Conservation (phyloP, 192 early-diverging fungal species). For the Chytriomyces sp. region DNA sequence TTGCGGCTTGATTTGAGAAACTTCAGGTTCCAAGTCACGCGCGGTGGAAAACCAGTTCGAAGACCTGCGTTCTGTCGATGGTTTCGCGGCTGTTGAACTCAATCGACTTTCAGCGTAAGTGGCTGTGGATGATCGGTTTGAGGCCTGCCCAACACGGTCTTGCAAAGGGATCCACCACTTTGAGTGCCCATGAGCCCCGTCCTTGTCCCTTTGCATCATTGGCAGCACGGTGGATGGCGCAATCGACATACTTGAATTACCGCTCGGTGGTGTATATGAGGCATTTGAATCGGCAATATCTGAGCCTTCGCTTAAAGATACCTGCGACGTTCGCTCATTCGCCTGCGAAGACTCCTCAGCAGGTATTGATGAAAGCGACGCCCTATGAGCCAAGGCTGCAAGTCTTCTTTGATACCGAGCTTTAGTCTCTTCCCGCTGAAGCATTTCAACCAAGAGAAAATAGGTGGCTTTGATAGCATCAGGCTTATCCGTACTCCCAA, state of each 20-base stretch:
- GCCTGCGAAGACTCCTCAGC: not conserved
- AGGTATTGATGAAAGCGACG: not conserved
- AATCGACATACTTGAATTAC: not conserved
- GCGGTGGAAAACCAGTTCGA: not conserved
- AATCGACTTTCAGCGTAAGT: not conserved
- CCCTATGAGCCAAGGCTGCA: not conserved
- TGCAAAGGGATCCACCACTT: not conserved
- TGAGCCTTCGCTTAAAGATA: not conserved
- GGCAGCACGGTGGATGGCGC: not conserved
- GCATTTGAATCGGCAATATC: no score
- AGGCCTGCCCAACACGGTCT: not conserved
- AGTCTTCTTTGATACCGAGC: slow-evolving; percentile 12
- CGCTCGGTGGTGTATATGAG: no score
- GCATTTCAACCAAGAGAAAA: slow-evolving; percentile 57
- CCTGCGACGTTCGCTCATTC: not conserved
- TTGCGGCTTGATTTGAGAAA: not conserved
- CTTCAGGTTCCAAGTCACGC: not conserved
- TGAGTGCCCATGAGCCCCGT: not conserved
- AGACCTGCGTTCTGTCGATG: not conserved
- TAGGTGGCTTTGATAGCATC: slow-evolving; percentile 51
- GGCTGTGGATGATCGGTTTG: not conserved
- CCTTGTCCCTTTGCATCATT: not conserved
- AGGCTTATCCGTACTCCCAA: not conserved
- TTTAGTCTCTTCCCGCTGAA: slow-evolving; percentile 44
- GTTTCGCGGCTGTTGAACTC: not conserved